A percentile compares a stretch with the other conserved stretches of the same genome.
Conservation (phyloP, 495 filamentous ascomycete genomes). For the Entonaema liquescens region DNA sequence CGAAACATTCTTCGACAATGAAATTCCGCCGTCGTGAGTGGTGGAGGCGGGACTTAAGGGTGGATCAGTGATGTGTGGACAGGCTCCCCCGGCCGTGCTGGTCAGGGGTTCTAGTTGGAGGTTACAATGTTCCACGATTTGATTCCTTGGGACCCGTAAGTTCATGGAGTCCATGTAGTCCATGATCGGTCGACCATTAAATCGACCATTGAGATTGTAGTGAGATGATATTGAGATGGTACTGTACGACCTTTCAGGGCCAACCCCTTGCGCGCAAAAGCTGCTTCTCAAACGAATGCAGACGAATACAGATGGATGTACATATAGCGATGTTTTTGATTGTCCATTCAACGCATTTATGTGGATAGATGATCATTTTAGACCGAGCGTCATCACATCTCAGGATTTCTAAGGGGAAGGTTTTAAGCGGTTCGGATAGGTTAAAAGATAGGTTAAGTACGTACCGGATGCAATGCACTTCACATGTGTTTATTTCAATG, state of each 20-base stretch:
- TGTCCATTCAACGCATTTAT: constrained; percentile 18
- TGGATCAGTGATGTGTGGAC: constrained; percentile 20
- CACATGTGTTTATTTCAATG: no score
- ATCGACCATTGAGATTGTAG: neutral
- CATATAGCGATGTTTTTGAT: constrained; percentile 12
- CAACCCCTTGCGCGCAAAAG: constrained; percentile 25
- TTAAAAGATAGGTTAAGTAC: no score
- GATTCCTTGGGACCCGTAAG: constrained; percentile 39
- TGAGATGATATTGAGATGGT: constrained; percentile 2
- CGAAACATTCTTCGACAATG: constrained; percentile 22
- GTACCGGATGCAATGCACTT: neutral
- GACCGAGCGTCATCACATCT: constrained; percentile 38
- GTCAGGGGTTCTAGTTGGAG: constrained; percentile 33
- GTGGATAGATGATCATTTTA: constrained; percentile 33
- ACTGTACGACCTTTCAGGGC: constrained; percentile 19
- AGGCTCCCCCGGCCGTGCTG: constrained; percentile 5
- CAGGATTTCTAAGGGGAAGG: constrained; percentile 3
- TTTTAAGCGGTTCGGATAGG: constrained; percentile 23
- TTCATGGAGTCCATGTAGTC: no score
- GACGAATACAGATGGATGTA: neutral
- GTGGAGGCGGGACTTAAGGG: constrained; percentile 10
- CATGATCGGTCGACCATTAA: constrained; percentile 33
- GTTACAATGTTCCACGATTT: constrained; percentile 34
- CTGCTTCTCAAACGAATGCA: constrained; percentile 2
- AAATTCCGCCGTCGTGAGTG: constrained; percentile 21